Evolutionary conservation across 371 early-diverging fungal species (phyloP).

Genomic region (Cokeromyces recurvatus): DNA sequence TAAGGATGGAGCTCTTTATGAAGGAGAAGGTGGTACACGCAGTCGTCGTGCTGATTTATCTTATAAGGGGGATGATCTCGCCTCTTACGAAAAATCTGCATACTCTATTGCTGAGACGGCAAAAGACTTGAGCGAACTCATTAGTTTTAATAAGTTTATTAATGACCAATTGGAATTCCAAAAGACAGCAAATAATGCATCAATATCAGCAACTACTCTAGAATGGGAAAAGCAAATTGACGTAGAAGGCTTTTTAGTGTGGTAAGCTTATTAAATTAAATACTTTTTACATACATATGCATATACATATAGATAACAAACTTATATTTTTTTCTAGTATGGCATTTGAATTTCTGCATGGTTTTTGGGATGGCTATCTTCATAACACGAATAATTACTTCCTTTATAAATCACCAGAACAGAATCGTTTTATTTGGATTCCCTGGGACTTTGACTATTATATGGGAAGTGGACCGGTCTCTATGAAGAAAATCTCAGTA

Average conservation of each 20-base stretch:
- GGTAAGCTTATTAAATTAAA: constrained; percentile 16
- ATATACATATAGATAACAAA: too few relatives aligned
- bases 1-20: constrained; percentile 21
- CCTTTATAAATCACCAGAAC: constrained; percentile 23
- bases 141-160: constrained; percentile 27
- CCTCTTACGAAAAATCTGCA: constrained; percentile 8
- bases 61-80: constrained; percentile 17
- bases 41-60: constrained; percentile 17
- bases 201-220: neutral
- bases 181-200: neutral
- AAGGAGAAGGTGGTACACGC: constrained; percentile 15
- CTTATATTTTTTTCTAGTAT: constrained; percentile 15
- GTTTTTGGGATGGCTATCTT: constrained; percentile 27
- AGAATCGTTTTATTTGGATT: constrained; percentile 18
- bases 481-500: constrained; percentile 12
- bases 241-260: constrained; percentile 25
- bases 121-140: constrained; percentile 10
- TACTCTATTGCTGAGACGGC: constrained; percentile 20
- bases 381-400: constrained; percentile 37
- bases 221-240: constrained; percentile 28
- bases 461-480: constrained; percentile 28
- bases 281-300: too few relatives aligned
- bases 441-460: constrained; percentile 30
- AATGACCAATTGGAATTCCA: constrained; percentile 15
- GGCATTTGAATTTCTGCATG: constrained; percentile 30